These are phyloP conservation scores for Liriodendron chinense DNA, from an alignment of 164 flowering plant genomes.

Conservation along the genomic window DNA sequence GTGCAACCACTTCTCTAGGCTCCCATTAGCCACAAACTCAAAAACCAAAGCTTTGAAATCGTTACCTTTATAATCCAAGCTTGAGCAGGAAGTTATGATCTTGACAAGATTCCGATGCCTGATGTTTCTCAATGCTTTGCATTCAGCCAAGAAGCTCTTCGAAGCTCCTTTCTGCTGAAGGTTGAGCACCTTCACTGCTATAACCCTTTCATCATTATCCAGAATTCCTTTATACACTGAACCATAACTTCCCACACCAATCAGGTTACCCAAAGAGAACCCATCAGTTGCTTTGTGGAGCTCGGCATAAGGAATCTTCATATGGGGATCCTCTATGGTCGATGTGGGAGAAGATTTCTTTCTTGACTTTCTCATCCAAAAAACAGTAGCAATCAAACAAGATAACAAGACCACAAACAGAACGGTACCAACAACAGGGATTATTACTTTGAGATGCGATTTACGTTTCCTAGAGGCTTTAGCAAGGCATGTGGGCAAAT, in stretches of 20 bases:
- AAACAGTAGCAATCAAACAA: background rate
- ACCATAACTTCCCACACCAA: constrained; percentile 35
- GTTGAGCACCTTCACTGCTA: constrained; percentile 38
- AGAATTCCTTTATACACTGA: constrained; percentile 33
- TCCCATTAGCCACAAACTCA: constrained; percentile 27
- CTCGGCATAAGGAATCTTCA: constrained; percentile 14
- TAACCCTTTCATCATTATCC: background rate
- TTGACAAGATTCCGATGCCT: constrained; percentile 38
- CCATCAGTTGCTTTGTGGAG: constrained; percentile 22
- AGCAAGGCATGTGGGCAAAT: constrained; percentile 9
- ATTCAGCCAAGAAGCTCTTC: constrained; percentile 22
- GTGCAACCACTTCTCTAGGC: constrained; percentile 23
- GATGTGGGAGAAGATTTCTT: background rate
- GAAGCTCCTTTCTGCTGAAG: constrained; percentile 21
- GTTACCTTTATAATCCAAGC: constrained; percentile 25
- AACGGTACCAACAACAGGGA: background rate
- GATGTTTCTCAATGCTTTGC: constrained; percentile 24
- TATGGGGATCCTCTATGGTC: background rate
- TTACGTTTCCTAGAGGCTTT: background rate
- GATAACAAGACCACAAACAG: background rate
- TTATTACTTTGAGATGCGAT: background rate
- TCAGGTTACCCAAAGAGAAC: constrained; percentile 24
- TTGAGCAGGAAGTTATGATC: constrained; percentile 26
- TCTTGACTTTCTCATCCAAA: background rate
- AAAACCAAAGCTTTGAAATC: constrained; percentile 32